These are phyloP conservation scores for Naganishia albida DNA, from an alignment of 1,284 basidiomycete genomes.

Conservation along the genomic window DNA sequence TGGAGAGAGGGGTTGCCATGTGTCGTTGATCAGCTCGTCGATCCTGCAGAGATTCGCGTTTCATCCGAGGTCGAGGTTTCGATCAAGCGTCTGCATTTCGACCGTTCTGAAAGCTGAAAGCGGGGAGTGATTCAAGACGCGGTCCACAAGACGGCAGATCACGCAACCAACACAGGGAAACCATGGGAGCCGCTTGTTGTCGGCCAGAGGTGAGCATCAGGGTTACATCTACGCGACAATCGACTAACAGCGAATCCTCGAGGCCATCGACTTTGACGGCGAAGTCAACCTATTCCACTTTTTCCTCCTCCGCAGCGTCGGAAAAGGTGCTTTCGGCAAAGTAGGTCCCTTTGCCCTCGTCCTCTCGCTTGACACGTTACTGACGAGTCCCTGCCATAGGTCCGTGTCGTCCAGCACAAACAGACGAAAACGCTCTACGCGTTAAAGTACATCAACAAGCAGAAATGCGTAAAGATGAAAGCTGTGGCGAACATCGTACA, in stretches of 20 bases:
- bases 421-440: constrained; percentile 93
- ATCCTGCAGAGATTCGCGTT: too few species aligned
- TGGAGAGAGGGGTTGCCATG: too few species aligned
- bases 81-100: too few species aligned
- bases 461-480: constrained; percentile 96
- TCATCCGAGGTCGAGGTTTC: too few species aligned
- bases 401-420: constrained; percentile 97
- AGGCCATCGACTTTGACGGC: constrained; percentile 90
- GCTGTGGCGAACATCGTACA: constrained; percentile 96
- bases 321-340: constrained; percentile 98
- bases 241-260: constrained; percentile 53
- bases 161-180: neutral
- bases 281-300: constrained; percentile 98
- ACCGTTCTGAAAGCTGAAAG: too few species aligned
- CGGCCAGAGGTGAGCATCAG: constrained; percentile 64
- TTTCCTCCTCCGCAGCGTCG: constrained; percentile 86
- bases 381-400: constrained; percentile 58
- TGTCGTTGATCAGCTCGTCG: too few species aligned
- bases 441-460: constrained; percentile 98
- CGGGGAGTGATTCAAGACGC: too few species aligned
- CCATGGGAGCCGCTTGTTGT: constrained; percentile 81
- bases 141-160: too few species aligned
- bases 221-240: neutral
- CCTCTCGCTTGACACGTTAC: neutral
- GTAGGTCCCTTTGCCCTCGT: constrained; percentile 55